phyloP scores from a whole-genome alignment of 441 rosid species.

The Adansonia grandidieri region DNA sequence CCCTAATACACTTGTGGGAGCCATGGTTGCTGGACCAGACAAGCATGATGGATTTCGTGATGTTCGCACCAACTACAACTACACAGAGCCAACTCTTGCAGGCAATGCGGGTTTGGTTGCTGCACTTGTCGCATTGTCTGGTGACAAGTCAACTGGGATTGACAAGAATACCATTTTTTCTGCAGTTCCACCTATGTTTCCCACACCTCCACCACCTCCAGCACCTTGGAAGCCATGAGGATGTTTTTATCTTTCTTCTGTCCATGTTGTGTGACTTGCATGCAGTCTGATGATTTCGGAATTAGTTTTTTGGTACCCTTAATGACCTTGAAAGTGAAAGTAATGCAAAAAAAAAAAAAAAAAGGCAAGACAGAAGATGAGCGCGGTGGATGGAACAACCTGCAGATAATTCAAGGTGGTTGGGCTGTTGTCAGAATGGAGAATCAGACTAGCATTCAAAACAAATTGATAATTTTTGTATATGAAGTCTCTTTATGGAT shows the following conservation, averaged over 20 bases:
- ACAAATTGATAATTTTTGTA: conserved; percentile 26
- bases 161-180: conserved; percentile 93
- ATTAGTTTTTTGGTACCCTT: conserved; percentile 28
- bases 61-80: conserved; percentile 80
- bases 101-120: conserved; percentile 93
- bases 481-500: conserved; percentile 30
- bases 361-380: conserved; percentile 1
- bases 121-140: conserved; percentile 85
- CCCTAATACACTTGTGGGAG: conserved; percentile 80
- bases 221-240: conserved; percentile 94
- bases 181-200: conserved; percentile 89
- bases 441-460: conserved; percentile 25
- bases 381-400: not conserved
- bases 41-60: conserved; percentile 78
- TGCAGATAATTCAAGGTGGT: conserved; percentile 7
- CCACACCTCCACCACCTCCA: conserved; percentile 91
- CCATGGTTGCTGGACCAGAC: conserved; percentile 98
- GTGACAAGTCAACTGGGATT: conserved; percentile 55
- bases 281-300: conserved; percentile 39
- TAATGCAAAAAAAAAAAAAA: not conserved
- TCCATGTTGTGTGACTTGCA: conserved; percentile 7
- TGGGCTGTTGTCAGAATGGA: conserved; percentile 6
- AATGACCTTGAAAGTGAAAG: conserved; percentile 27
- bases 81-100: conserved; percentile 87
- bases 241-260: not conserved